Percentiles rank a stretch among this genome's conserved stretches.
phyloP scores from a whole-genome alignment of 345 rosid genomes.

The Orychophragmus violaceus region DNA sequence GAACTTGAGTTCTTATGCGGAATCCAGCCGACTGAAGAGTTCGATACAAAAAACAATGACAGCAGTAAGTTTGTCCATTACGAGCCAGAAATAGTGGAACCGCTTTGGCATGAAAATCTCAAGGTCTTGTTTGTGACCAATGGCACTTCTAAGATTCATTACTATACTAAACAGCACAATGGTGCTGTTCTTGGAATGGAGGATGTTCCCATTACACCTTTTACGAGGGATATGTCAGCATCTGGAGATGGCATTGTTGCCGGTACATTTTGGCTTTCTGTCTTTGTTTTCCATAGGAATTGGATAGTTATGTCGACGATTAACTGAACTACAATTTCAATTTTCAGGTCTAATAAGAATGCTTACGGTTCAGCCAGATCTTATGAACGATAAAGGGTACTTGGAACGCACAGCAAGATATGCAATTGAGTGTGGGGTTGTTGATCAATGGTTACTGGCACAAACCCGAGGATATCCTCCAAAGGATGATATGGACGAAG shows the following conservation, averaged over 20 bases:
- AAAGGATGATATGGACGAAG: constrained; percentile 48
- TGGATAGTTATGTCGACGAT: neutral
- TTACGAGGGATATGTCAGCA: constrained; percentile 77
- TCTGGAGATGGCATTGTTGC: constrained; percentile 94
- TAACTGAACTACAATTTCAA: constrained; percentile 4
- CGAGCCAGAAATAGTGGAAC: constrained; percentile 51
- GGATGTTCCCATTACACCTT: constrained; percentile 75
- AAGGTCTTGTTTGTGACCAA: constrained; percentile 77
- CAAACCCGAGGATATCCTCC: constrained; percentile 69
- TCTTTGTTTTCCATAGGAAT: neutral
- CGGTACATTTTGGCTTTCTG: constrained; percentile 36
- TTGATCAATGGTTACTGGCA: constrained; percentile 72
- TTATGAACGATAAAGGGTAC: constrained; percentile 57
- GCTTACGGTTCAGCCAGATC: constrained; percentile 69
- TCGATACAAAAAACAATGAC: constrained; percentile 54
- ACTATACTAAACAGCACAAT: constrained; percentile 69
- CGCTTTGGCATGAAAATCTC: constrained; percentile 80
- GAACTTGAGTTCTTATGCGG: constrained; percentile 86
- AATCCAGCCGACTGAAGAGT: constrained; percentile 62
- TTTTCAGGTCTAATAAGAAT: constrained; percentile 77
- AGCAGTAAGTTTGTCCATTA: constrained; percentile 68
- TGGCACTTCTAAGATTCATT: constrained; percentile 88
- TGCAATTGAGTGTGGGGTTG: constrained; percentile 79
- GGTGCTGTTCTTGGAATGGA: constrained; percentile 78
- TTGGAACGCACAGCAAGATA: constrained; percentile 52